A percentile compares a stretch with the other conserved stretches of the same genome.
These are phyloP conservation scores for Ormosia emarginata DNA, from an alignment of 306 rosid species.

Conservation along the genomic window DNA sequence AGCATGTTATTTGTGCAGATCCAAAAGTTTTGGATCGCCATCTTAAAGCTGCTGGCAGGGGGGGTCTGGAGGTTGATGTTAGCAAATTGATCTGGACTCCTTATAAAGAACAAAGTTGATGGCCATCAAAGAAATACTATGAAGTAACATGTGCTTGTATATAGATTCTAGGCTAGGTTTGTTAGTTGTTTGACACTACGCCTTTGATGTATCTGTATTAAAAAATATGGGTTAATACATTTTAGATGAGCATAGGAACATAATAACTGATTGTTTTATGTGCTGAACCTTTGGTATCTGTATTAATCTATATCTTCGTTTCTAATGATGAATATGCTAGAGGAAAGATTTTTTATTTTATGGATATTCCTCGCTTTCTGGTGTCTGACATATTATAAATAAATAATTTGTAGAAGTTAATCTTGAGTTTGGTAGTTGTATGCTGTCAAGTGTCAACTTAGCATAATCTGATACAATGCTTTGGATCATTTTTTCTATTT, in stretches of 20 bases:
- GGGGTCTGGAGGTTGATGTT: slow-evolving; percentile 93
- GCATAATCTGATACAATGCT: no score
- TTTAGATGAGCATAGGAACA: slow-evolving; percentile 4
- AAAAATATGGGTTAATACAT: background rate
- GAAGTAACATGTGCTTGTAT: slow-evolving; percentile 22
- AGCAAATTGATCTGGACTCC: slow-evolving; percentile 98
- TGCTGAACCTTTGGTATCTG: background rate
- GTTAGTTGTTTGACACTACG: background rate
- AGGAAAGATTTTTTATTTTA: background rate
- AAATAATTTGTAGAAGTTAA: background rate
- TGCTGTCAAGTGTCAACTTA: background rate
- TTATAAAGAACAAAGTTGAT: slow-evolving; percentile 72
- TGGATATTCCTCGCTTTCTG: background rate
- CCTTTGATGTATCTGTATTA: slow-evolving; percentile 12
- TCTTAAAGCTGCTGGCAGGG: slow-evolving; percentile 95
- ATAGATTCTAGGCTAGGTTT: slow-evolving; percentile 30
- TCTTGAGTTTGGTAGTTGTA: background rate
- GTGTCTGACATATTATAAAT: background rate
- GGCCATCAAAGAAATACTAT: background rate
- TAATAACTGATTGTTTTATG: background rate
- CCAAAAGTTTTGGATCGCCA: slow-evolving; percentile 98
- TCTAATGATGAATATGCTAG: background rate
- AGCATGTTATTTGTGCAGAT: slow-evolving; percentile 97
- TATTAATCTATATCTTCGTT: background rate
- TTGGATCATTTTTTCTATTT: no score